These are phyloP conservation scores for Strobilomyces echinocephalus DNA, from an alignment of 768 basidiomycete genomes.

Conservation along the genomic window DNA sequence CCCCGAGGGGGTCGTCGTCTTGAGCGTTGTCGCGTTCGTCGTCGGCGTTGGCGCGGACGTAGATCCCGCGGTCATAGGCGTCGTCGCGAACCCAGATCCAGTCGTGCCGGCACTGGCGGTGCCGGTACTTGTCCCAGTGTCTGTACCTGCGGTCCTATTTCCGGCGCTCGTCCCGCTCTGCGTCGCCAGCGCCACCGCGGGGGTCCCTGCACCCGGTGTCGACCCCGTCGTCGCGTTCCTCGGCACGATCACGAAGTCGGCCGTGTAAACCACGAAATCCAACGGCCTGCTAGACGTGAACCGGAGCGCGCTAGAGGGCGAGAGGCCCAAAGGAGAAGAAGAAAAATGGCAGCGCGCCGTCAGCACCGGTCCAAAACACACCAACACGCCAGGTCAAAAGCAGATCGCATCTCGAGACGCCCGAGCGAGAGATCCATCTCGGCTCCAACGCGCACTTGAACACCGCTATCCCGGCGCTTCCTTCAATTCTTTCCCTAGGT, in stretches of 20 bases:
- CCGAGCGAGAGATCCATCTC: conserved; percentile 1
- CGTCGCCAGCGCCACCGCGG: conserved; percentile 4
- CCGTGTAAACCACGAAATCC: conserved; percentile 40
- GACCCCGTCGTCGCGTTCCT: conserved; percentile 12
- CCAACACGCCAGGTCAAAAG: neutral
- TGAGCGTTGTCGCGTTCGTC: neutral
- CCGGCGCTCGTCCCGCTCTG: conserved; percentile 1
- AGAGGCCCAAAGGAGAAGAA: neutral
- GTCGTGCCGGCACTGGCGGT: neutral
- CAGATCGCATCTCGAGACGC: conserved; percentile 7
- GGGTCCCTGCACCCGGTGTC: neutral
- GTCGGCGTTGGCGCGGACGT: conserved; percentile 1
- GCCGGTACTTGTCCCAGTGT: neutral
- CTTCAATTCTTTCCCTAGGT: neutral
- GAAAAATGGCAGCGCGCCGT: neutral
- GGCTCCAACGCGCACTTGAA: neutral
- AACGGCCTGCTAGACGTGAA: conserved; percentile 29
- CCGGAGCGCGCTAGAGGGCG: conserved; percentile 24
- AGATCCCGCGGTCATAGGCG: conserved; percentile 4
- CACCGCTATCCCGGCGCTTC: conserved; percentile 13
- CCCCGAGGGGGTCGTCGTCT: neutral
- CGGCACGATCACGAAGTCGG: conserved; percentile 44
- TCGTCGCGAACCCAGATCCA: conserved; percentile 4
- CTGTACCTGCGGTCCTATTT: neutral
- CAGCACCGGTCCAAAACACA: neutral